Conservation (phyloP, 257 asterid species). For the Paulownia fortunei region DNA sequence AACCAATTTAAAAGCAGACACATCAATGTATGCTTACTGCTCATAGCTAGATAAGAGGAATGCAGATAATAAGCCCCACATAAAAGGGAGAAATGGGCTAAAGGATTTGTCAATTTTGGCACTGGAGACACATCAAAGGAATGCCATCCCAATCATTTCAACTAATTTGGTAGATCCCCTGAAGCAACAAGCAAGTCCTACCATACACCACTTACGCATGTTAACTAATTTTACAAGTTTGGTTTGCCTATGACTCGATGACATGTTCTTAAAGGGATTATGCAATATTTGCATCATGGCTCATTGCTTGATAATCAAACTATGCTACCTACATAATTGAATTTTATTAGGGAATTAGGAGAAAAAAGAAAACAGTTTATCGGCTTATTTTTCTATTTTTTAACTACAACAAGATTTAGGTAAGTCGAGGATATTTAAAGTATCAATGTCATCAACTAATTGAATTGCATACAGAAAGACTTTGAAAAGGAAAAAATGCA, state of each 20-base stretch:
- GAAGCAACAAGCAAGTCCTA: constrained; percentile 2
- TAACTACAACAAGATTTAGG: neutral
- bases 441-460: too few relatives aligned
- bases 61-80: too few relatives aligned
- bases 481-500: too few relatives aligned
- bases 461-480: too few relatives aligned
- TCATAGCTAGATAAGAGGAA: neutral
- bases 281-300: neutral
- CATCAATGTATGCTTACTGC: too few relatives aligned
- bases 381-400: neutral
- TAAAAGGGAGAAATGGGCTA: too few relatives aligned
- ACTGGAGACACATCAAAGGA: too few relatives aligned
- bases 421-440: too few relatives aligned
- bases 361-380: too few relatives aligned
- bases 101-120: too few relatives aligned
- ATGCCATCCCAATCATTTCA: neutral
- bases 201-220: neutral
- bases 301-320: neutral
- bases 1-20: too few relatives aligned
- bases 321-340: neutral
- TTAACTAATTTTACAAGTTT: neutral
- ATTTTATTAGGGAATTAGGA: too few relatives aligned
- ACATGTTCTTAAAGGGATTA: neutral
- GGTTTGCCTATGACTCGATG: neutral
- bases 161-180: constrained; percentile 13